Conservation (phyloP, 768 basidiomycete genomes). For the Tulasnella sp. region DNA sequence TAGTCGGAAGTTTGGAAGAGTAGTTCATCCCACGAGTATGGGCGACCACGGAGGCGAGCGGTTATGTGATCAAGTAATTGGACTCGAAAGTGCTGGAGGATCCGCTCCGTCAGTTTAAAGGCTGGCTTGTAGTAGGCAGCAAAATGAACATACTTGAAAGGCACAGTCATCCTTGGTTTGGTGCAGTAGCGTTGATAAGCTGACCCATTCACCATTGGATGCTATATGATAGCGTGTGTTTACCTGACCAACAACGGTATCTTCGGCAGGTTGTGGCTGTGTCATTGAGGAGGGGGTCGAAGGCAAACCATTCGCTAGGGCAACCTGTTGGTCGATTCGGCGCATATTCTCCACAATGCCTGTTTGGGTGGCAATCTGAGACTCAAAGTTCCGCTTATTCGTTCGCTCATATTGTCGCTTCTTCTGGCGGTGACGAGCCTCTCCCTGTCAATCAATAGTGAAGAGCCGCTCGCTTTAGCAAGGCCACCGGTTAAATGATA, state of each 20-base stretch:
- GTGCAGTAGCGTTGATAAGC: no score
- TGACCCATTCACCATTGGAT: no score
- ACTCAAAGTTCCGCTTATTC: background rate
- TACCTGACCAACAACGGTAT: no score
- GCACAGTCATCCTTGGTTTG: background rate
- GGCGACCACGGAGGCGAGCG: background rate
- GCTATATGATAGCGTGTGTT: no score
- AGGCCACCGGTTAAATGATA: background rate
- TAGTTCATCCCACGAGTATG: slow-evolving; percentile 6
- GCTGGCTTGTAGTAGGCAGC: no score
- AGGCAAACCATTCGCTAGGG: background rate
- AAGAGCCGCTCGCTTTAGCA: no score
- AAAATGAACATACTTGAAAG: background rate
- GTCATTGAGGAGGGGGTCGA: background rate
- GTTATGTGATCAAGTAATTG: background rate
- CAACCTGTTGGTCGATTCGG: background rate
- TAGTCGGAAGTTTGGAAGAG: background rate
- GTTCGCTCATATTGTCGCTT: background rate
- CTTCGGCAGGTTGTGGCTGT: no score
- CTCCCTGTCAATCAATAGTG: background rate
- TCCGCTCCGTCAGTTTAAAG: no score
- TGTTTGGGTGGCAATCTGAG: background rate
- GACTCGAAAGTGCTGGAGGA: background rate
- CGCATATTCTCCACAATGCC: background rate
- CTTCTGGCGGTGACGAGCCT: slow-evolving; percentile 2